Conservation (phyloP, 495 filamentous ascomycete genomes). For the Pyrenopolyporus hunteri region DNA sequence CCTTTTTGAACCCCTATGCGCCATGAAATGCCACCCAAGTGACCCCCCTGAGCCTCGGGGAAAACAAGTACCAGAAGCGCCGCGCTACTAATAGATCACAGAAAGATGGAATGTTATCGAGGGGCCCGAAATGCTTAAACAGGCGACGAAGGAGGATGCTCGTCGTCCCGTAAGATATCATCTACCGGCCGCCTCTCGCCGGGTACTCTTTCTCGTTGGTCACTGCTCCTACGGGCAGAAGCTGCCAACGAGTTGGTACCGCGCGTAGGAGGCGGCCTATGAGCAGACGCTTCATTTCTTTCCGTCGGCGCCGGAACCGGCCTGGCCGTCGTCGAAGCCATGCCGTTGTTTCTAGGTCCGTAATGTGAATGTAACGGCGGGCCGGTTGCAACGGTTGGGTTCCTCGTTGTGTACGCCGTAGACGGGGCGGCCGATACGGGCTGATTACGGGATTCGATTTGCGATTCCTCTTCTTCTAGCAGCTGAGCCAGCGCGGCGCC, state of each 20-base stretch:
- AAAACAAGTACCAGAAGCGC: conserved; percentile 35
- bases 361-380: conserved; percentile 11
- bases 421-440: conserved; percentile 7
- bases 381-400: neutral
- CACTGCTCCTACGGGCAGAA: conserved; percentile 11
- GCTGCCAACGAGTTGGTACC: conserved; percentile 8
- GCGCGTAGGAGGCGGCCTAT: conserved; percentile 14
- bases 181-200: conserved; percentile 36
- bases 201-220: conserved; percentile 21
- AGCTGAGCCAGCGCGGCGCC: conserved; percentile 54
- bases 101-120: conserved; percentile 10
- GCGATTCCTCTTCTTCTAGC: conserved; percentile 48
- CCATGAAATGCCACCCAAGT: conserved; percentile 34
- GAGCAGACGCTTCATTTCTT: conserved; percentile 16
- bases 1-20: conserved; percentile 29
- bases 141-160: conserved; percentile 20
- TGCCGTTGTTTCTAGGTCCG: conserved; percentile 14
- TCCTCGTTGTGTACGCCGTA: neutral
- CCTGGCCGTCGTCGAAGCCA: conserved; percentile 12
- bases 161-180: conserved; percentile 24
- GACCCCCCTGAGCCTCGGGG: neutral
- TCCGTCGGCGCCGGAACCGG: conserved; percentile 11
- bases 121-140: conserved; percentile 4
- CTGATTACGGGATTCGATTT: conserved; percentile 12
- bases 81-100: conserved; percentile 36